Evolutionary conservation across 2,329 filamentous ascomycete species (phyloP).

Genomic region (Cercospora brassicicola): DNA sequence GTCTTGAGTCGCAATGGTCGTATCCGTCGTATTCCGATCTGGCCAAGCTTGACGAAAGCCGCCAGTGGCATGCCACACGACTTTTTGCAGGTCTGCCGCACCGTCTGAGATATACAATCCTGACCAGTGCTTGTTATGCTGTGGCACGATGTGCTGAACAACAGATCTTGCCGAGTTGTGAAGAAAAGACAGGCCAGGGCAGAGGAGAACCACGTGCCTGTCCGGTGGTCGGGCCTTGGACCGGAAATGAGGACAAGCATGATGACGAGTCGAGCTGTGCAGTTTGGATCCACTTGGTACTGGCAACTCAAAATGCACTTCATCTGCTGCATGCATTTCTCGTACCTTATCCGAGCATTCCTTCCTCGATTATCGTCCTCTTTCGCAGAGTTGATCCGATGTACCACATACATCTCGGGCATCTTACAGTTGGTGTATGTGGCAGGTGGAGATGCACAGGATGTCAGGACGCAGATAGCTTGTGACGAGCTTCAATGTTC

Average conservation of each 20-base stretch:
- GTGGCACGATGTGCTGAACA: not conserved
- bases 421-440: not conserved
- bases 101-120: not conserved
- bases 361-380: not conserved
- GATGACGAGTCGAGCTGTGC: not conserved
- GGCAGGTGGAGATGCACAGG: not conserved
- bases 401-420: not conserved
- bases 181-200: not conserved
- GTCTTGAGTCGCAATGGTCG: not conserved
- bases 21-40: not conserved
- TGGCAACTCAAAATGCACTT: slow-evolving; percentile 10
- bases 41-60: not conserved
- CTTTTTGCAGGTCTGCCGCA: not conserved
- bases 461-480: not conserved
- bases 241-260: not conserved
- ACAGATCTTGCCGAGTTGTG: not conserved
- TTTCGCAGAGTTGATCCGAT: not conserved
- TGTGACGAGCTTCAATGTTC: not conserved
- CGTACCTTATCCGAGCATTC: not conserved
- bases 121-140: not conserved
- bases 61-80: not conserved
- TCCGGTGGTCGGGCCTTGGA: not conserved
- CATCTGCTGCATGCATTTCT: not conserved
- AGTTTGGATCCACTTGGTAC: not conserved
- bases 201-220: not conserved